These are phyloP conservation scores for Cladophialophora yegresii DNA, from an alignment of 2,329 filamentous ascomycete species.

Conservation along the genomic window DNA sequence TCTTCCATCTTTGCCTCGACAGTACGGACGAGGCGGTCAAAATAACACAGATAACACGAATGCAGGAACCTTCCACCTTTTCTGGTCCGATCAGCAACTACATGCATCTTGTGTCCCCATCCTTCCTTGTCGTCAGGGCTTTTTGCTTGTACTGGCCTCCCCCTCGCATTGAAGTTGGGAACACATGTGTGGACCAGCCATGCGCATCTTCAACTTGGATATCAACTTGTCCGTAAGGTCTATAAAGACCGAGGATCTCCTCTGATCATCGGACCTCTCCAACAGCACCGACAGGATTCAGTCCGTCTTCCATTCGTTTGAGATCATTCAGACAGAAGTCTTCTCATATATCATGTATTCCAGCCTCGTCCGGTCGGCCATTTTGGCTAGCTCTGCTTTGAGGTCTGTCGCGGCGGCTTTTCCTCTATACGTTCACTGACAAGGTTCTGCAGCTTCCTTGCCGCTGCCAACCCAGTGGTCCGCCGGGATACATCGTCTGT, in stretches of 20 bases:
- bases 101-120: not conserved
- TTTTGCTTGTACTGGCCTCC: not conserved
- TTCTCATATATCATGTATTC: conserved; percentile 1
- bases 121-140: not conserved
- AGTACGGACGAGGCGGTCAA: not conserved
- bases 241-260: not conserved
- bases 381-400: conserved; percentile 5
- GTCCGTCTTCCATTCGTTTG: conserved; percentile 7
- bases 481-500: not conserved
- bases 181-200: not conserved
- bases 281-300: conserved; percentile 8
- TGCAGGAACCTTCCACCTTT: not conserved
- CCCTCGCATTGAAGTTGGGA: not conserved
- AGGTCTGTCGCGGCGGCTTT: not conserved
- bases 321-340: not conserved
- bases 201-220: not conserved
- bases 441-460: not conserved
- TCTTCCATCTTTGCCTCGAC: not conserved
- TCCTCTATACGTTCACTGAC: not conserved
- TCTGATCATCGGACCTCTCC: too few relatives aligned
- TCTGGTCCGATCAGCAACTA: not conserved
- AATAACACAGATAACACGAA: not conserved
- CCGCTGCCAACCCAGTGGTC: not conserved
- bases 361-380: not conserved
- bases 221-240: not conserved